Evolutionary conservation across 192 early-diverging fungal species (phyloP).

Genomic region (Dissophora ornata): DNA sequence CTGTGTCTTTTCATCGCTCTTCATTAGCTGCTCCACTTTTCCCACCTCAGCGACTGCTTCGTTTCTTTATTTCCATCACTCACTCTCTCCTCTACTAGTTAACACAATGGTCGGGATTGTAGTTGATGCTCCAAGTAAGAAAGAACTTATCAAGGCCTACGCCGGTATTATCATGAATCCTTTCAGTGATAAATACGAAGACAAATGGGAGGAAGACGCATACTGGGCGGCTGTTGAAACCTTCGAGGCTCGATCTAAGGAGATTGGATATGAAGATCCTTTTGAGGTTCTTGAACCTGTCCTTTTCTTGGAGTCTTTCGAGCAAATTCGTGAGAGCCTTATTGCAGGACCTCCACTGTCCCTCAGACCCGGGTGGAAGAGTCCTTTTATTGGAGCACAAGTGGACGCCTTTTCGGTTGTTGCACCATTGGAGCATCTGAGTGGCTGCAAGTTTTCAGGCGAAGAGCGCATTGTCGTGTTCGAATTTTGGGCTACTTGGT

Average conservation of each 20-base stretch:
- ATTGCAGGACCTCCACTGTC: conserved; percentile 28
- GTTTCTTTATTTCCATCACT: too few relatives aligned
- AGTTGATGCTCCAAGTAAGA: too few relatives aligned
- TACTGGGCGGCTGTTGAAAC: conserved; percentile 33
- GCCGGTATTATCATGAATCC: conserved; percentile 5
- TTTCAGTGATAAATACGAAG: conserved; percentile 25
- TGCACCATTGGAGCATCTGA: conserved; percentile 15
- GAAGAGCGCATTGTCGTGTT: conserved; percentile 32
- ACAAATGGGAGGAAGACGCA: conserved; percentile 37
- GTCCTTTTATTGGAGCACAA: conserved; percentile 8
- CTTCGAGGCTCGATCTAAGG: conserved; percentile 29
- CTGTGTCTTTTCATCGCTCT: too few relatives aligned
- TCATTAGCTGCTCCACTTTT: too few relatives aligned
- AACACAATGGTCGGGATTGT: too few relatives aligned
- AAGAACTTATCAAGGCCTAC: conserved; percentile 16
- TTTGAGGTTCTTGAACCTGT: conserved; percentile 26
- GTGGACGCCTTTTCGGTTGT: conserved; percentile 9
- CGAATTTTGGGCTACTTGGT: conserved; percentile 52
- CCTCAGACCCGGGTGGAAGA: conserved; percentile 30
- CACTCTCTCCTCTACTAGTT: too few relatives aligned
- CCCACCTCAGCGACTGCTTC: too few relatives aligned
- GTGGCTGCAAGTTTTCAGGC: conserved; percentile 13
- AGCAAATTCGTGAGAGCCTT: conserved; percentile 21
- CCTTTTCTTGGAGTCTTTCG: conserved; percentile 9
- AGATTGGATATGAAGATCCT: conserved; percentile 34